These are phyloP conservation scores for Chernovozyma aurita DNA, from an alignment of 1,139 yeast genomes.

Conservation along the genomic window DNA sequence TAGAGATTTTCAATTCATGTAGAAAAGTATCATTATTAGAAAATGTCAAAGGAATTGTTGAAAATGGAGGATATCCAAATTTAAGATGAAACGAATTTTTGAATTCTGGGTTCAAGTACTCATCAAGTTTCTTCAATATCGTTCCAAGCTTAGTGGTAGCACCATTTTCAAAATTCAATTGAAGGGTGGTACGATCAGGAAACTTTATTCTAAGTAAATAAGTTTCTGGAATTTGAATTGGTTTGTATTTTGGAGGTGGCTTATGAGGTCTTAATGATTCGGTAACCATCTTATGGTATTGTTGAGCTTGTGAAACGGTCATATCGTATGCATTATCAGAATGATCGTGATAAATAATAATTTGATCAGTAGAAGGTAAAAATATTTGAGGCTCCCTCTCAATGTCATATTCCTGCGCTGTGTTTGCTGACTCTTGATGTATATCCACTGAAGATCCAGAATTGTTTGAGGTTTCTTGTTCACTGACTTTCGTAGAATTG, in stretches of 20 bases:
- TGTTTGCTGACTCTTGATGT: not conserved
- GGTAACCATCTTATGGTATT: conserved; percentile 44
- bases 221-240: conserved; percentile 13
- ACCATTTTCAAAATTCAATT: conserved; percentile 37
- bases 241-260: conserved; percentile 13
- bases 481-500: not conserved
- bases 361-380: conserved; percentile 18
- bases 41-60: conserved; percentile 26
- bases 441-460: not conserved
- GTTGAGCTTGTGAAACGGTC: conserved; percentile 50
- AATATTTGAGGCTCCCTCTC: conserved; percentile 17
- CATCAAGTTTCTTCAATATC: conserved; percentile 33
- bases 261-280: conserved; percentile 32
- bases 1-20: conserved; percentile 30
- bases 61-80: conserved; percentile 44
- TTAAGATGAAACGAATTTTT: conserved; percentile 30
- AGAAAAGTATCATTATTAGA: conserved; percentile 28
- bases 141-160: conserved; percentile 40
- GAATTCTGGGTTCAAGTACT: conserved; percentile 33
- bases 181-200: conserved; percentile 50
- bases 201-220: conserved; percentile 46
- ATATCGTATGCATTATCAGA: conserved; percentile 47
- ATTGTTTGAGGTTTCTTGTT: conserved; percentile 4
- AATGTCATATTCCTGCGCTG: not conserved
- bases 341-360: conserved; percentile 38